Base-by-base conservation (phyloP, 768 basidiomycete genomes). In the Leccinum boreale region DNA sequence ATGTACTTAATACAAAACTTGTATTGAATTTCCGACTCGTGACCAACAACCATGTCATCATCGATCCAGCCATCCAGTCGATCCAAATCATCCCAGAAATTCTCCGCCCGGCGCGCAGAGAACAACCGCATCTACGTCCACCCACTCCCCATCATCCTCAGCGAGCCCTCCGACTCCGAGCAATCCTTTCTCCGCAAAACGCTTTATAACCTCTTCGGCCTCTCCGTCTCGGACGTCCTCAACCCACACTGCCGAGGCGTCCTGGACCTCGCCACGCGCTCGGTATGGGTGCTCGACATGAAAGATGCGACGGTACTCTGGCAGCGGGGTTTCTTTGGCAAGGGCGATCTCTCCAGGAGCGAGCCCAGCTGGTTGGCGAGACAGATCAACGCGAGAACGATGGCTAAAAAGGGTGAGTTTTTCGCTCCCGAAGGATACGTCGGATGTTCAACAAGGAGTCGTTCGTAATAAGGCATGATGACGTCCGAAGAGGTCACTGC, bases 271-370 rank as follows among this genome's bases (percentile, higher is more conserved):
- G 66, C 80, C 2, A 94, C 94, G 15, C 85, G 85, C n/a, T 92
- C 91, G 0, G 90, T 98, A 9, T 97, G 94, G 94, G 80, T 98
- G 3, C 75, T 81, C 0, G 80, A 86, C 57, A 72, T 77, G 26
- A 78, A 73, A 23, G 85, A 94, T 68, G 84, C 85, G 46, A 78
- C 78, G 61, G 74, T 87, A 5, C 79, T 98, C 36, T 99, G 97
- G 91, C 78, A 83, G 48, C 76, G 90, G 58, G 97, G 97, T 0
- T 98, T 98, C 76, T 99, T 98, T 71, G 97, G 97, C 23, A 99
- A 99, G 72, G 97, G 97, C 1, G 90, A 90, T 68, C 77, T 99
- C 53, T 95, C 92, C 42, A 75, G 97, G 57, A 97, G 94, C 72
- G 97, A 99, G 71, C 95, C 96, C 8, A 92, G 85, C 55, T 99